phyloP scores from a whole-genome alignment of 2,329 filamentous ascomycete species.

The Bipolaris cookei region DNA sequence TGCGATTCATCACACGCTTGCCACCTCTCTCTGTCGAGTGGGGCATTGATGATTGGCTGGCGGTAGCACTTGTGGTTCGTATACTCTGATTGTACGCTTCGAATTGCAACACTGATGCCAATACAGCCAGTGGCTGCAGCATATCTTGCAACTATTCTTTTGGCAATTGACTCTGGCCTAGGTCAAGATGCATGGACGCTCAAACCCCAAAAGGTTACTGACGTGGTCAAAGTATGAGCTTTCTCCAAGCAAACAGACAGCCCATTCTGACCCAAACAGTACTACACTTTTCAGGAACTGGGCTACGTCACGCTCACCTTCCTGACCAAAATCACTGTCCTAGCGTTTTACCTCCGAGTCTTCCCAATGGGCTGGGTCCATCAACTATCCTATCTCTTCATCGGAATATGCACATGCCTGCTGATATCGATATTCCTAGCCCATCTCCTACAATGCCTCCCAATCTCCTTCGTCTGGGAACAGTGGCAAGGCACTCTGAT shows the following conservation, averaged over 20 bases:
- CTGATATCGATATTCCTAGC: neutral
- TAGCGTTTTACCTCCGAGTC: neutral
- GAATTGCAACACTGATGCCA: neutral
- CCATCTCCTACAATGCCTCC: neutral
- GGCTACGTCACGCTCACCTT: neutral
- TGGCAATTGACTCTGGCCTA: neutral
- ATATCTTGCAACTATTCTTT: neutral
- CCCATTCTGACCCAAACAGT: neutral
- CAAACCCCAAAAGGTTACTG: neutral
- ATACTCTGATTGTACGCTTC: neutral
- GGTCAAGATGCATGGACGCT: neutral
- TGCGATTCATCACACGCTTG: neutral
- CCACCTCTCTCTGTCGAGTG: neutral
- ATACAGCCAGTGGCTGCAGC: neutral
- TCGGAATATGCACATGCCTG: neutral
- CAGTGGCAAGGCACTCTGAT: neutral
- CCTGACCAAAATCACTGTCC: neutral
- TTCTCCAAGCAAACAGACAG: neutral
- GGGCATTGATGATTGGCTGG: neutral
- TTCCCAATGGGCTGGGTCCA: neutral
- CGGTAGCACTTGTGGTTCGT: neutral
- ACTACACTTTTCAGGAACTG: neutral
- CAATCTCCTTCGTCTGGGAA: neutral
- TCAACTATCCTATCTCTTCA: neutral
- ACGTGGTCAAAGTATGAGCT: neutral